Evolutionary conservation across 805 yeast species (phyloP).

Genomic region (Komagataella pseudopastoris): DNA sequence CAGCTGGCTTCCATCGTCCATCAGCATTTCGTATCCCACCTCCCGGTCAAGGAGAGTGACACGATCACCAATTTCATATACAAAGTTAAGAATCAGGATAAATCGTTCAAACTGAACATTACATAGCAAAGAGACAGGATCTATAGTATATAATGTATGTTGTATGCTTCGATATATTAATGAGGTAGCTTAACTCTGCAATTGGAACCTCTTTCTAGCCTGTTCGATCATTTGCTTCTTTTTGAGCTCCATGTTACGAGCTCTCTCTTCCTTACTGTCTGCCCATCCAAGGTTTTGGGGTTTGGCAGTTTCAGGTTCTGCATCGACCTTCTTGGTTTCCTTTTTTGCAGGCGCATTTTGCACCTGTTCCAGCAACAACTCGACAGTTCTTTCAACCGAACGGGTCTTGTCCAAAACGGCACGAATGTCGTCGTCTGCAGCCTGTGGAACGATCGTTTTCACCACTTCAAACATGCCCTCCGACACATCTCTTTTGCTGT

Average conservation of each 20-base stretch:
- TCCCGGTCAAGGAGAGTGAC: constrained; percentile 62
- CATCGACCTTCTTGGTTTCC: constrained; percentile 9
- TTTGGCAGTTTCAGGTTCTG: constrained; percentile 17
- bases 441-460: constrained; percentile 65
- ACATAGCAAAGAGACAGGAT: not conserved
- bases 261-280: constrained; percentile 26
- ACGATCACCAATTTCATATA: constrained; percentile 81
- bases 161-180: not conserved
- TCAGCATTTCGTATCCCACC: constrained; percentile 45
- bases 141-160: not conserved
- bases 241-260: constrained; percentile 28
- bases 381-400: constrained; percentile 69
- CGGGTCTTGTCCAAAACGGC: constrained; percentile 66
- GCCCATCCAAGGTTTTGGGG: constrained; percentile 23
- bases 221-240: constrained; percentile 43
- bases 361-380: constrained; percentile 50
- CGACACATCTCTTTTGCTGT: constrained; percentile 31
- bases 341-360: constrained; percentile 36
- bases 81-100: constrained; percentile 59
- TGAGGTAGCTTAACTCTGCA: not conserved
- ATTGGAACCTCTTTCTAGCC: constrained; percentile 41
- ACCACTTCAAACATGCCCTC: constrained; percentile 77
- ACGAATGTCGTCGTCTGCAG: constrained; percentile 57
- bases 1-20: constrained; percentile 49
- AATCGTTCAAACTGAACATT: constrained; percentile 20